A percentile compares a stretch with the other conserved stretches of the same genome.
These are phyloP conservation scores for Populus hybrid DNA, from an alignment of 441 rosid genomes.

Conservation along the genomic window DNA sequence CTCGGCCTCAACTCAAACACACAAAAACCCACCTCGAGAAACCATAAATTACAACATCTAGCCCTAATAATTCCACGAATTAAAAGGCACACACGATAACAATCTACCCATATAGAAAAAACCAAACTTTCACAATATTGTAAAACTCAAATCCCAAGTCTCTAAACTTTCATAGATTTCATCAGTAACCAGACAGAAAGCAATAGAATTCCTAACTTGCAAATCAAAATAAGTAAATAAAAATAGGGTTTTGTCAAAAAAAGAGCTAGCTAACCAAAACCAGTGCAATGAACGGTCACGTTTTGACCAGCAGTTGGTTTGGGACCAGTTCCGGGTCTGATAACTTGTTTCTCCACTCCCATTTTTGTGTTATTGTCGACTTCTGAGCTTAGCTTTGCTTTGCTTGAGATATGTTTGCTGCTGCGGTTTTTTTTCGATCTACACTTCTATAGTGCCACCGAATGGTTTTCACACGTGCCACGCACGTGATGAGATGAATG, in stretches of 20 bases:
- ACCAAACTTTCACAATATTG: no score
- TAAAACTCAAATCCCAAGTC: not conserved
- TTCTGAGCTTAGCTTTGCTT: not conserved
- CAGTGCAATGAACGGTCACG: conserved; percentile 97
- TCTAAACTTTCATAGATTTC: not conserved
- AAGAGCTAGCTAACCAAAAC: conserved; percentile 47
- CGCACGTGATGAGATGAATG: conserved; percentile 1
- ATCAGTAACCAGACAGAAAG: not conserved
- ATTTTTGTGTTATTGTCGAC: conserved; percentile 21
- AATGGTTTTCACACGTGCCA: not conserved
- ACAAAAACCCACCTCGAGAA: not conserved
- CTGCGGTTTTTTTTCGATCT: not conserved
- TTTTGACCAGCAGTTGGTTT: conserved; percentile 73
- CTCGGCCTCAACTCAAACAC: not conserved
- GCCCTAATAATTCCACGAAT: not conserved
- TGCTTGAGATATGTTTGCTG: not conserved
- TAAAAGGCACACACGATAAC: no score
- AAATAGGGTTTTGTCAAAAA: not conserved
- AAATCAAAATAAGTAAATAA: not conserved
- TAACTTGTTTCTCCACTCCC: conserved; percentile 80
- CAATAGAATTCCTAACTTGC: not conserved
- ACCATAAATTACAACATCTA: not conserved
- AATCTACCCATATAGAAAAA: not conserved
- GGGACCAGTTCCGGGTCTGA: conserved; percentile 75
- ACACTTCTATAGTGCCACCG: not conserved